Conservation (phyloP, 257 asterid genomes). For the Salvia hispanica region DNA sequence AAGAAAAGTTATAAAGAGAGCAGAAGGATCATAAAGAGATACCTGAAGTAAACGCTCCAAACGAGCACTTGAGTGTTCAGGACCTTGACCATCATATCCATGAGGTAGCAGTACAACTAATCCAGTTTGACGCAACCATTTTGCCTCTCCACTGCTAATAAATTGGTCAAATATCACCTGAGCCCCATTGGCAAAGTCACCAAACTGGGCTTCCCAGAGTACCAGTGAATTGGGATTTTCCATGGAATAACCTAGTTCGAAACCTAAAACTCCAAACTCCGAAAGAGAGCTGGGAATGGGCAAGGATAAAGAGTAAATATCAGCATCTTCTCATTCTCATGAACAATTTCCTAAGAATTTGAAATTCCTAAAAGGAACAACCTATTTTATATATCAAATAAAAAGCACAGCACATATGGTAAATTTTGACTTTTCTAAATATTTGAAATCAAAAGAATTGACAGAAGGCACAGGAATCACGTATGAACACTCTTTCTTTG, state of each 20-base stretch:
- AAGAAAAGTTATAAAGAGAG: slow-evolving; percentile 14
- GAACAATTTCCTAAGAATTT: not conserved
- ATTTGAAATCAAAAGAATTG: not conserved
- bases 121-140: slow-evolving; percentile 77
- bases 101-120: slow-evolving; percentile 65
- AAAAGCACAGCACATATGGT: not conserved
- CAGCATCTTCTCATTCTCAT: slow-evolving; percentile 22
- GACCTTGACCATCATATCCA: slow-evolving; percentile 86
- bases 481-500: not conserved
- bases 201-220: slow-evolving; percentile 82
- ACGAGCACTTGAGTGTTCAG: slow-evolving; percentile 87
- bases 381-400: slow-evolving; percentile 6
- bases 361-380: slow-evolving; percentile 21
- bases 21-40: slow-evolving; percentile 20
- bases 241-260: slow-evolving; percentile 95
- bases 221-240: slow-evolving; percentile 94
- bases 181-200: slow-evolving; percentile 79
- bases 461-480: not conserved
- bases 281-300: slow-evolving; percentile 72
- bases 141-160: slow-evolving; percentile 75
- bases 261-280: slow-evolving; percentile 92
- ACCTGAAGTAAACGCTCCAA: slow-evolving; percentile 83
- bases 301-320: slow-evolving; percentile 10
- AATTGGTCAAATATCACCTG: slow-evolving; percentile 82
- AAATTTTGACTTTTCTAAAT: not conserved